Conservation (phyloP, 163 green algal species). For the Scenedesmus sp. region DNA sequence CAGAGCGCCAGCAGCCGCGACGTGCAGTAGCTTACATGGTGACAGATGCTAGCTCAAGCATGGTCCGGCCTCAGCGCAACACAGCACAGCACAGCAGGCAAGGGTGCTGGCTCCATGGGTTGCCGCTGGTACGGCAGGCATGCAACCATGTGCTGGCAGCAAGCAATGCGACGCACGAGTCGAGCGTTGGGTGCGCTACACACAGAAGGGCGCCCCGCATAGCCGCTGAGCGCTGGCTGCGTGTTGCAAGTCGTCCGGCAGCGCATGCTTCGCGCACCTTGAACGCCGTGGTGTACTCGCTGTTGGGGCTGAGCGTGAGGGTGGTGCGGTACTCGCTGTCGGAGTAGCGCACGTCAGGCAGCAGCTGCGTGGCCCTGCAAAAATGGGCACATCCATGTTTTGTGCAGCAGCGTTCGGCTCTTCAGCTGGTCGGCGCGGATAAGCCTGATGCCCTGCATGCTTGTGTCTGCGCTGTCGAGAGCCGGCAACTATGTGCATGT, state of each 20-base stretch:
- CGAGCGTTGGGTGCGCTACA: too few species aligned
- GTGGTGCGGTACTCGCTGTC: slow-evolving; percentile 61
- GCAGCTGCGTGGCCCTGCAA: slow-evolving; percentile 73
- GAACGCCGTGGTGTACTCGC: slow-evolving; percentile 40
- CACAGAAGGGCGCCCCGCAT: background rate
- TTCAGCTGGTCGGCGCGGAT: background rate
- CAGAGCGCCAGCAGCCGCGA: too few species aligned
- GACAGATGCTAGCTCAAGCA: too few species aligned
- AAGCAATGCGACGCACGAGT: too few species aligned
- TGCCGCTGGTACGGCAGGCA: background rate
- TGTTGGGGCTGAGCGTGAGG: slow-evolving; percentile 46
- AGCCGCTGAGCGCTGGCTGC: background rate
- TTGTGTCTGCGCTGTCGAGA: too few species aligned
- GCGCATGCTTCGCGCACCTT: too few species aligned
- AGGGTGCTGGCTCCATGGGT: slow-evolving; percentile 60
- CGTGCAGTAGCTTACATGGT: too few species aligned
- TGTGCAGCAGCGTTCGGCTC: background rate
- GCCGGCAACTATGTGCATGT: too few species aligned
- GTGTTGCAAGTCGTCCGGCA: too few species aligned
- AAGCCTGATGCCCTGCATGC: too few species aligned
- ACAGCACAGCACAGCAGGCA: background rate
- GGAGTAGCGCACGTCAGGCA: slow-evolving; percentile 73
- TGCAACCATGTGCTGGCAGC: background rate
- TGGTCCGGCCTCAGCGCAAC: background rate
- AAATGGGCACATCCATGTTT: too few species aligned